Evolutionary conservation across 352 stramenopile species (phyloP).

Genomic region (Pythium coloratum): DNA sequence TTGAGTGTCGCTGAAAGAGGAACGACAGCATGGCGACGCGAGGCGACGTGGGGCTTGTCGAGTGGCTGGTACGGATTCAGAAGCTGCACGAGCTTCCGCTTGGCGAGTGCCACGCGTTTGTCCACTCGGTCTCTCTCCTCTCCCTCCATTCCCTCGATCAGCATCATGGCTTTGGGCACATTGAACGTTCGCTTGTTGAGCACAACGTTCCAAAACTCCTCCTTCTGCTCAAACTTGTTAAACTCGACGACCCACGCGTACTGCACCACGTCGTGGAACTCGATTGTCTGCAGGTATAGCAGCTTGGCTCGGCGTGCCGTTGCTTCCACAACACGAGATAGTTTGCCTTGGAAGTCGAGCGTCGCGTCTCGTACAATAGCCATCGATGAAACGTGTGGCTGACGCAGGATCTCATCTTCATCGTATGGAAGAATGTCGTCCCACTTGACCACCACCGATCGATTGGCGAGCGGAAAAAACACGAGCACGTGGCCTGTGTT

Average conservation of each 20-base stretch:
- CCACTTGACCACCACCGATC: slow-evolving; percentile 55
- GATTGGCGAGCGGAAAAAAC: slow-evolving; percentile 55
- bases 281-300: slow-evolving; percentile 63
- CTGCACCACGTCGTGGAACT: slow-evolving; percentile 67
- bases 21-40: slow-evolving; percentile 51
- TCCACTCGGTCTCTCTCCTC: slow-evolving; percentile 54
- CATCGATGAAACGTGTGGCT: slow-evolving; percentile 41
- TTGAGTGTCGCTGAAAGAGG: slow-evolving; percentile 7
- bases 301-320: slow-evolving; percentile 42
- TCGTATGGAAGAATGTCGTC: slow-evolving; percentile 50
- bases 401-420: slow-evolving; percentile 41
- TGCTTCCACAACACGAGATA: slow-evolving; percentile 35
- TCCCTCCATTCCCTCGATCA: slow-evolving; percentile 60
- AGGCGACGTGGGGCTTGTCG: slow-evolving; percentile 40
- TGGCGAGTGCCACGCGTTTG: slow-evolving; percentile 51
- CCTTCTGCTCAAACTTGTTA: slow-evolving; percentile 49
- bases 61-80: slow-evolving; percentile 56
- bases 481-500: slow-evolving; percentile 58
- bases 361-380: slow-evolving; percentile 34
- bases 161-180: slow-evolving; percentile 51
- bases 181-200: slow-evolving; percentile 57
- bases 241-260: slow-evolving; percentile 70
- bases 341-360: slow-evolving; percentile 40
- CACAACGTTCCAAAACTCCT: slow-evolving; percentile 80
- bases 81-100: slow-evolving; percentile 49